Evolutionary conservation across 768 basidiomycete species (phyloP), one percentile per base, ranked within the genome.

Genomic region (Basidioascus undulatus): DNA sequence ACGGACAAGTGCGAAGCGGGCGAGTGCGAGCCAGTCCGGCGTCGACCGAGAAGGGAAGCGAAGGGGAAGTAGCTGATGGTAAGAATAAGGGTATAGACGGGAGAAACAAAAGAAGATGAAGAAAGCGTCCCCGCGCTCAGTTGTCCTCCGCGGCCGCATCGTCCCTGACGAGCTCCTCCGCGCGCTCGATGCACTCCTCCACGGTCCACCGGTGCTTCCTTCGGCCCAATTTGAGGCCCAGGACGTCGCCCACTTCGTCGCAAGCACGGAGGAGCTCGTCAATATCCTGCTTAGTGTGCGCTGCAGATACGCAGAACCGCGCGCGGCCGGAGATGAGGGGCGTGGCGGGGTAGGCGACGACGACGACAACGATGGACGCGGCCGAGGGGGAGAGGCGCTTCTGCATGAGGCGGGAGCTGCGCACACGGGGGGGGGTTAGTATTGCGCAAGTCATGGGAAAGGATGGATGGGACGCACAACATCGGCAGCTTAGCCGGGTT

Each of bases 201-300:
- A 87, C 52, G 21, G 66, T 56, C 84, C 84, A 89, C 52, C 81
- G 34, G 20, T 38, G 23, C 41, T 36, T 39, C 25, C 45, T 63
- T 55, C 79, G 73, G 3, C 61, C 60, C 12, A 86, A 76, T 62
- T 92, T 94, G 59, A 94, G 61, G 59, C 89, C 86, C 47, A 98
- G 61, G 21, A 80, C 55, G 52, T 79, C 76, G 21, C 92, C 92
- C 45, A 96, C 64, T 59, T 92, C 87, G 57, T 92, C 83, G 52
- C 76, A 82, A 7, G 89, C 87, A 32, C 67, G 61, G 36, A 98
- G 64, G 23, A 96, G 61, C 11, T 62, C 61, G 61, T 98, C 92
- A 43, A 96, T 72, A 53, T 98, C 92, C 50, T 84, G 78, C 63
- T 98, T 98, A 42, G 87, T 96, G 65, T 98, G 92, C 36, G 84